Evolutionary conservation across 208 protist genomes (phyloP).

Genomic region (Trypanosoma boissoni): DNA sequence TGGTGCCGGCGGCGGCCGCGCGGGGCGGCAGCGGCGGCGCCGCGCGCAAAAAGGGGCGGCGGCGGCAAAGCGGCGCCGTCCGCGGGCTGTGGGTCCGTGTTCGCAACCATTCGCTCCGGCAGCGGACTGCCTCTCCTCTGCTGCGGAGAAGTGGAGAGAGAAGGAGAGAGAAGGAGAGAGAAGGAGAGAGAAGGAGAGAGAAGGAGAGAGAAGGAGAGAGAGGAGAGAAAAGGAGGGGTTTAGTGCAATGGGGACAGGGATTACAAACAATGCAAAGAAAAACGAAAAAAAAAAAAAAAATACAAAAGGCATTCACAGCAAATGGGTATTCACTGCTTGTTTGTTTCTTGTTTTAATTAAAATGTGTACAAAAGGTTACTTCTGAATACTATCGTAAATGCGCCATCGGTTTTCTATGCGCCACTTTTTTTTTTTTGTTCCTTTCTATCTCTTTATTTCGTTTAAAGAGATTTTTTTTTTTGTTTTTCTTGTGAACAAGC

Average conservation of each 20-base stretch:
- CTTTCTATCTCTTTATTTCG: no score
- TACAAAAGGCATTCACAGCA: not conserved
- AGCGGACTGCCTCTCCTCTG: no score
- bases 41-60: conserved; percentile 21
- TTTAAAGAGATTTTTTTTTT: no score
- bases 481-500: no score
- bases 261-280: conserved; percentile 1
- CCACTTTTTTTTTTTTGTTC: no score
- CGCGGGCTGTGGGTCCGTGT: no score
- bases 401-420: no score
- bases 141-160: conserved; percentile 7
- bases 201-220: conserved; percentile 4
- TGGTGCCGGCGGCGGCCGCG: conserved; percentile 9
- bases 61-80: no score
- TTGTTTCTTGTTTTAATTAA: not conserved
- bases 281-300: conserved; percentile 12
- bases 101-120: no score
- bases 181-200: not conserved
- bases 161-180: conserved; percentile 6
- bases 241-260: not conserved
- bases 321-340: not conserved
- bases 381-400: no score
- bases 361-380: no score
- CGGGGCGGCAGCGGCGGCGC: not conserved
- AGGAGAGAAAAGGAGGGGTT: not conserved